Percentiles rank a stretch among this genome's conserved stretches.
Evolutionary conservation across 2,329 filamentous ascomycete species (phyloP).

Genomic region (Alternaria longipes): DNA sequence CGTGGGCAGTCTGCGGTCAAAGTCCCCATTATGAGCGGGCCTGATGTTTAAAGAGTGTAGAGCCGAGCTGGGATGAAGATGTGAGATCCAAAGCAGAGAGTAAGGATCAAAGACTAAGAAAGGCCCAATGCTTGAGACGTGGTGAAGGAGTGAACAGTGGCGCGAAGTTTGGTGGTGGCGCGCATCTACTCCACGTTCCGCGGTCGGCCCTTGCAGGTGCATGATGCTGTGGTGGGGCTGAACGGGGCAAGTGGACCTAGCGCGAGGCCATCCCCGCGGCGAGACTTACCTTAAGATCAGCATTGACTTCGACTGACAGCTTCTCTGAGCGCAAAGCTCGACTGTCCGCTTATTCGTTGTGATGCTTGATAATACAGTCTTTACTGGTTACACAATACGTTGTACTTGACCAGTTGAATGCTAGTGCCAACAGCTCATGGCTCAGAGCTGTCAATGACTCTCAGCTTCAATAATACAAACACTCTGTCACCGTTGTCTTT

Average conservation of each 20-base stretch:
- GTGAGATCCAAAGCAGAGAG: no score
- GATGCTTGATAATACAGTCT: not conserved
- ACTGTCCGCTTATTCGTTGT: not conserved
- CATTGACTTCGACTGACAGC: not conserved
- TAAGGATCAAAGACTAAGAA: not conserved
- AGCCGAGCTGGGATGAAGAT: not conserved
- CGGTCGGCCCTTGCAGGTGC: slow-evolving; percentile 14
- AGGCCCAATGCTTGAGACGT: not conserved
- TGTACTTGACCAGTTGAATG: not conserved
- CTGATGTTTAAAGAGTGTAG: not conserved
- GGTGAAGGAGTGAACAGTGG: not conserved
- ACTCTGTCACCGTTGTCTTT: not conserved
- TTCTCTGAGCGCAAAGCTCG: not conserved
- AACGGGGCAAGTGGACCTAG: slow-evolving; percentile 2
- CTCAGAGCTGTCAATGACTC: not conserved
- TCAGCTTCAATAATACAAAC: not conserved
- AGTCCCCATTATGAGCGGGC: slow-evolving; percentile 46
- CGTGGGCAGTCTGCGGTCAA: slow-evolving; percentile 51
- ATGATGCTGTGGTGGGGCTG: slow-evolving; percentile 46
- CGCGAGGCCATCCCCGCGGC: slow-evolving; percentile 2
- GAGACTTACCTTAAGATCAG: not conserved
- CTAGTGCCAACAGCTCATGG: not conserved
- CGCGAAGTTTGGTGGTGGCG: slow-evolving; percentile 9
- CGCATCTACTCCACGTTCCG: slow-evolving; percentile 8
- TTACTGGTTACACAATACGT: not conserved